Evolutionary conservation across 2,329 filamentous ascomycete species (phyloP).

Genomic region (Trichophyton simii): DNA sequence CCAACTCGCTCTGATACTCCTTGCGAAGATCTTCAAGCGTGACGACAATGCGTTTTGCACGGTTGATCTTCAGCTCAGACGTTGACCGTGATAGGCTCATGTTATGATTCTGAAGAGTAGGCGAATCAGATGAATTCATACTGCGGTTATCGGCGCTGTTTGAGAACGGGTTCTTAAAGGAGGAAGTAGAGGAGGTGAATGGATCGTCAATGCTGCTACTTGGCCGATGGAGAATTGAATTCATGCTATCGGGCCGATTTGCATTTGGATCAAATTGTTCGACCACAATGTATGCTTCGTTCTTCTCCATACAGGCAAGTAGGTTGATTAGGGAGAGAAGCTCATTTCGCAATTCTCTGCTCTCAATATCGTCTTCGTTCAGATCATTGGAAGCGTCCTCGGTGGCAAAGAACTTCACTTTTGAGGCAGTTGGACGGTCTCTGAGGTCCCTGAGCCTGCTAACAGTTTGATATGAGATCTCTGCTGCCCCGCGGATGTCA

Average conservation of each 20-base stretch:
- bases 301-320: conserved; percentile 67
- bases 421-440: conserved; percentile 22
- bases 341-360: conserved; percentile 49
- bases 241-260: conserved; percentile 27
- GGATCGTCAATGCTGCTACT: conserved; percentile 3
- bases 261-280: conserved; percentile 26
- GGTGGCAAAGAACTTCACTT: conserved; percentile 22
- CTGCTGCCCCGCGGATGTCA: conserved; percentile 69
- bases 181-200: neutral
- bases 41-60: conserved; percentile 58
- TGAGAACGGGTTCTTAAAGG: neutral
- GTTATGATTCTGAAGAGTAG: neutral
- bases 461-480: conserved; percentile 44
- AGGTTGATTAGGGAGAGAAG: conserved; percentile 91
- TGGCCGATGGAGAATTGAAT: conserved; percentile 15
- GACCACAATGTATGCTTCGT: conserved; percentile 62
- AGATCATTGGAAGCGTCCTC: conserved; percentile 19
- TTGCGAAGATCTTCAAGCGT: conserved; percentile 76
- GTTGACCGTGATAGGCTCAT: neutral
- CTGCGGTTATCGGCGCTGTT: neutral
- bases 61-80: conserved; percentile 16
- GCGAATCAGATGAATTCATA: neutral
- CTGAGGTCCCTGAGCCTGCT: conserved; percentile 36
- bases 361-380: conserved; percentile 29
- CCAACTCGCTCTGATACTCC: conserved; percentile 81